Percentiles rank a stretch among this genome's conserved stretches.
Evolutionary conservation across 371 early-diverging fungal genomes (phyloP).

Genomic region (Actinomortierella ambigua): DNA sequence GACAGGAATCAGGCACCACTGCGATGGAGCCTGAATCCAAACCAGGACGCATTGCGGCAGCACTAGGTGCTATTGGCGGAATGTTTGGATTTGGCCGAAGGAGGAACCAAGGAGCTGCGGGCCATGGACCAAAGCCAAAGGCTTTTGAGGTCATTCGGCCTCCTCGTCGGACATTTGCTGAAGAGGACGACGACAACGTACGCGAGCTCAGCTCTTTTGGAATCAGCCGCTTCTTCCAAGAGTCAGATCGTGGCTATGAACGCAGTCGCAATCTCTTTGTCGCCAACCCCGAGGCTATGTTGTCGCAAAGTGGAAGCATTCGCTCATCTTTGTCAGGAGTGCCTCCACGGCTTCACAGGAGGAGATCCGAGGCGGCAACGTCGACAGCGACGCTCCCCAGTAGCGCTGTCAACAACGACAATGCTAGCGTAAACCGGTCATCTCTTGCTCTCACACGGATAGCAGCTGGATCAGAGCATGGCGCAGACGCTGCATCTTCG

Average conservation of each 20-base stretch:
- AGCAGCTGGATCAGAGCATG: background rate
- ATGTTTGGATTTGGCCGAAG: slow-evolving; percentile 14
- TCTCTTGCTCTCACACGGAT: too few species aligned
- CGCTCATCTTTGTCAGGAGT: slow-evolving; percentile 26
- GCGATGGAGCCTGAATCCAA: too few species aligned
- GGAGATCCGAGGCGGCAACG: too few species aligned
- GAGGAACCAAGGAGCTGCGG: slow-evolving; percentile 4
- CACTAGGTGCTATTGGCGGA: slow-evolving; percentile 14
- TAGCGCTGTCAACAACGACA: too few species aligned
- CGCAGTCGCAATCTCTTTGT: slow-evolving; percentile 36
- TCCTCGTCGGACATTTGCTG: slow-evolving; percentile 16
- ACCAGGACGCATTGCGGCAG: too few species aligned
- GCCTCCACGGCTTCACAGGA: too few species aligned
- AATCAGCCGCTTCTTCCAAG: slow-evolving; percentile 44
- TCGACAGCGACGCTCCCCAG: too few species aligned
- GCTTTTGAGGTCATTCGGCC: slow-evolving; percentile 47
- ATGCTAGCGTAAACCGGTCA: too few species aligned
- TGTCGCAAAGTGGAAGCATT: slow-evolving; percentile 20
- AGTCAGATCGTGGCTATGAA: slow-evolving; percentile 34
- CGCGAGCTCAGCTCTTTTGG: slow-evolving; percentile 39
- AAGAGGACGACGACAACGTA: slow-evolving; percentile 30
- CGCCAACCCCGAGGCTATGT: slow-evolving; percentile 38
- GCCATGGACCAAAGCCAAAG: slow-evolving; percentile 32
- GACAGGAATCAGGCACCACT: slow-evolving; percentile 4
- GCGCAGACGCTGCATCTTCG: slow-evolving; percentile 11